Conservation (phyloP, 2,329 filamentous ascomycete genomes). For the Aspergillus flavus region DNA sequence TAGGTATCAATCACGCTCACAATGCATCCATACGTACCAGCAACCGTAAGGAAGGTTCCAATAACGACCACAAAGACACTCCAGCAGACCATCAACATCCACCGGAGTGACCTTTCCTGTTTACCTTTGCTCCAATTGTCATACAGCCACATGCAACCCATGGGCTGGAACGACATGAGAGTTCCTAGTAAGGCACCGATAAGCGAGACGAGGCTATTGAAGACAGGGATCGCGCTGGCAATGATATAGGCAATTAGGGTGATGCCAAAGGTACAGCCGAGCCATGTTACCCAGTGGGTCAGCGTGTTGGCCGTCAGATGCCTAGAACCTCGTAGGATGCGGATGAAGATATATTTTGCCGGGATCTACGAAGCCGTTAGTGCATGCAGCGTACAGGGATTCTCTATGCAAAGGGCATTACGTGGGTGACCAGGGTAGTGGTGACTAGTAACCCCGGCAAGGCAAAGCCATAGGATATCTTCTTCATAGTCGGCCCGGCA, state of each 20-base stretch:
- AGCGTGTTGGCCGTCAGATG: slow-evolving; percentile 20
- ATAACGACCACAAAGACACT: slow-evolving; percentile 37
- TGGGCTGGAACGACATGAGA: slow-evolving; percentile 21
- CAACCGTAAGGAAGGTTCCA: slow-evolving; percentile 48
- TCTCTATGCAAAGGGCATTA: slow-evolving; percentile 8
- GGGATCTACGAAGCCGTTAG: slow-evolving; percentile 26
- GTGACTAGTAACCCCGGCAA: slow-evolving; percentile 37
- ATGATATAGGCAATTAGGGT: slow-evolving; percentile 23
- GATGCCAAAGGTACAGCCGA: slow-evolving; percentile 23
- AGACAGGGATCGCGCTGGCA: slow-evolving; percentile 25
- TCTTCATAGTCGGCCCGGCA: slow-evolving; percentile 48
- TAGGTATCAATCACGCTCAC: slow-evolving; percentile 44
- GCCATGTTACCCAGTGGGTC: slow-evolving; percentile 23
- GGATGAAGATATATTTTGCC: slow-evolving; percentile 21
- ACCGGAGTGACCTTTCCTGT: slow-evolving; percentile 15
- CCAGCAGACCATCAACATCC: slow-evolving; percentile 25
- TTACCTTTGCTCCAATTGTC: slow-evolving; percentile 34
- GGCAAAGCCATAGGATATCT: slow-evolving; percentile 47
- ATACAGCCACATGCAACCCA: slow-evolving; percentile 32
- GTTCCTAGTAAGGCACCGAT: slow-evolving; percentile 25
- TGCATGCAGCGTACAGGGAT: background rate
- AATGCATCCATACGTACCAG: slow-evolving; percentile 50
- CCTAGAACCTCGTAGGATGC: slow-evolving; percentile 16
- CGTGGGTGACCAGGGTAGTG: slow-evolving; percentile 25
- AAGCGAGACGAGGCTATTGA: slow-evolving; percentile 21